These are phyloP conservation scores for Trichoderma hamatum DNA, from an alignment of 2,329 filamentous ascomycete species.

Conservation along the genomic window DNA sequence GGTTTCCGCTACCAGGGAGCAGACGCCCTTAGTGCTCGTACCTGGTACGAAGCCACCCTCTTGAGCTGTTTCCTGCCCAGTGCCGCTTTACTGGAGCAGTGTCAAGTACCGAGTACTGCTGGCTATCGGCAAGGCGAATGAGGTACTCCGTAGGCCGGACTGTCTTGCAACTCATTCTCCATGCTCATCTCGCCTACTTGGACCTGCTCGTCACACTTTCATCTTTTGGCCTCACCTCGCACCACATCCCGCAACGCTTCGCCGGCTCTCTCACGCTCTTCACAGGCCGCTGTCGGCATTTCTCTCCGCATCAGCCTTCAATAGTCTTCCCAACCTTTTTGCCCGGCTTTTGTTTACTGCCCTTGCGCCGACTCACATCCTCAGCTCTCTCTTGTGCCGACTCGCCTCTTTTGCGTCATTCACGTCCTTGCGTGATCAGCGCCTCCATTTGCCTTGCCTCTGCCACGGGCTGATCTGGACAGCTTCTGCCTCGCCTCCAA, in stretches of 20 bases:
- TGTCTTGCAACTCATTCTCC: not conserved
- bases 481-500: conserved; percentile 31
- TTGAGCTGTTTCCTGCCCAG: not conserved
- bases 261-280: conserved; percentile 38
- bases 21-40: not conserved
- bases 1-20: not conserved
- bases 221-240: conserved; percentile 24
- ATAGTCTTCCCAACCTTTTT: not conserved
- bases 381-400: not conserved
- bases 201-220: conserved; percentile 25
- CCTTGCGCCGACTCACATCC: not conserved
- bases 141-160: not conserved
- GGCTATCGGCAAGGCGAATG: not conserved
- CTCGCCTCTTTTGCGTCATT: conserved; percentile 16
- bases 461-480: conserved; percentile 3
- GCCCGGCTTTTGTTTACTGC: not conserved
- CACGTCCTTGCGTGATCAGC: conserved; percentile 22
- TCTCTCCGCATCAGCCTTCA: not conserved
- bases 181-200: conserved; percentile 24
- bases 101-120: not conserved
- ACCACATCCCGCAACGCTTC: conserved; percentile 27
- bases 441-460: not conserved
- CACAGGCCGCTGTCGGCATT: conserved; percentile 1
- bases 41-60: not conserved
- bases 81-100: not conserved